phyloP scores from a whole-genome alignment of 495 filamentous ascomycete genomes.

The Jackrogersella minutella region DNA sequence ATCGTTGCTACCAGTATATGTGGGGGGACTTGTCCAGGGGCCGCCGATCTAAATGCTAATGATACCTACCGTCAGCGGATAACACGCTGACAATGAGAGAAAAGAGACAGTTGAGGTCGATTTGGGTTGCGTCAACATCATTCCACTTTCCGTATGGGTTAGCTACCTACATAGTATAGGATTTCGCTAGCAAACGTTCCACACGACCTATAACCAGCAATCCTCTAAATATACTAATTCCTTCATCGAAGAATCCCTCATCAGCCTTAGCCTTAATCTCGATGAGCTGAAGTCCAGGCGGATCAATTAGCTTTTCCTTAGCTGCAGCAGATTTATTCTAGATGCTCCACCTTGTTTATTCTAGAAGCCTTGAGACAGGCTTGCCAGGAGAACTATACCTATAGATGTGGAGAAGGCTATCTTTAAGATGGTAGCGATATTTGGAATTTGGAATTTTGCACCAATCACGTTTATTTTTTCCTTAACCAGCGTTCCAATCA shows the following conservation, averaged over 20 bases:
- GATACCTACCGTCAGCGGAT: slow-evolving; percentile 13
- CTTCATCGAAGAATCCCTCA: background rate
- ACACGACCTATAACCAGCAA: too few relatives aligned
- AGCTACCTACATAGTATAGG: too few relatives aligned
- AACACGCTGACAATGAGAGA: background rate
- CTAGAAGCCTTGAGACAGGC: slow-evolving; percentile 16
- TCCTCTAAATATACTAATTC: background rate
- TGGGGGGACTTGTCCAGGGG: background rate
- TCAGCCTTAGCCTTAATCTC: background rate
- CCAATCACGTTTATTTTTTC: slow-evolving; percentile 7
- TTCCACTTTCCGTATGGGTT: too few relatives aligned
- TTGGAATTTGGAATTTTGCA: background rate
- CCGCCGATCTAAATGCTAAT: background rate
- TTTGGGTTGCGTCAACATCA: background rate
- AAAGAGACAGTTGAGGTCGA: background rate
- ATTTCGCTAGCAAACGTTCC: too few relatives aligned
- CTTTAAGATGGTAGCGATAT: too few relatives aligned
- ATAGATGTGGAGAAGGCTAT: background rate
- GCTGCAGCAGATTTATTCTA: slow-evolving; percentile 16
- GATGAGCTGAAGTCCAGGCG: slow-evolving; percentile 10
- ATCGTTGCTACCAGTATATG: slow-evolving; percentile 5
- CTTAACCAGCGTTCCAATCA: background rate
- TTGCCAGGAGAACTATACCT: background rate
- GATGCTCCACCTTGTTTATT: slow-evolving; percentile 11
- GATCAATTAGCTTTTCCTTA: slow-evolving; percentile 17